Evolutionary conservation across 2,329 filamentous ascomycete species (phyloP).

Genomic region (Penicillium sp.): DNA sequence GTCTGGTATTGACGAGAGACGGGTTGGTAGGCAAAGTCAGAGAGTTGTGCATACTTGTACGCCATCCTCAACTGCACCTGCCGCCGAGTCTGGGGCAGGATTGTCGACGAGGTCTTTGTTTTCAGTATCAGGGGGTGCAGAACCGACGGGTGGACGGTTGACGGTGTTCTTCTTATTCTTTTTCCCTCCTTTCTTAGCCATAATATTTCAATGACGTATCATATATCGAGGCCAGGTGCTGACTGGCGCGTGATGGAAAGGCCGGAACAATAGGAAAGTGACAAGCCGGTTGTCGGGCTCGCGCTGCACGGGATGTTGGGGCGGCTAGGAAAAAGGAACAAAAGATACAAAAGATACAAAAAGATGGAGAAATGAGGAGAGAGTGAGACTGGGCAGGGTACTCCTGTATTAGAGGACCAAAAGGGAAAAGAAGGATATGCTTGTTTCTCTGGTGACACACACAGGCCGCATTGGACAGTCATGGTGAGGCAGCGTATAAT

Average conservation of each 20-base stretch:
- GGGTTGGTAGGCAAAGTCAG: slow-evolving; percentile 45
- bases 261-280: slow-evolving; percentile 28
- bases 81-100: slow-evolving; percentile 31
- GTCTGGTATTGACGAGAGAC: slow-evolving; percentile 47
- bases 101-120: slow-evolving; percentile 19
- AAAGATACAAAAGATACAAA: slow-evolving; percentile 17
- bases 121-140: slow-evolving; percentile 27
- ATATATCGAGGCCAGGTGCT: slow-evolving; percentile 24
- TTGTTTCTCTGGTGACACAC: slow-evolving; percentile 31
- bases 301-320: slow-evolving; percentile 26
- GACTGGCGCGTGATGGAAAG: slow-evolving; percentile 24
- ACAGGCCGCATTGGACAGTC: slow-evolving; percentile 26
- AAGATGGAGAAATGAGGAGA: slow-evolving; percentile 24
- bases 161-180: slow-evolving; percentile 38
- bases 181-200: slow-evolving; percentile 38
- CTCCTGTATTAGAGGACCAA: slow-evolving; percentile 32
- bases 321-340: slow-evolving; percentile 24
- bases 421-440: slow-evolving; percentile 29
- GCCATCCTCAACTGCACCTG: slow-evolving; percentile 39
- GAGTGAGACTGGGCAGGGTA: slow-evolving; percentile 15
- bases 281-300: slow-evolving; percentile 28
- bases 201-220: slow-evolving; percentile 38
- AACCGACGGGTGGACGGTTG: slow-evolving; percentile 29
- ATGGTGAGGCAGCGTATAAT: slow-evolving; percentile 41
- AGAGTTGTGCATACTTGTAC: slow-evolving; percentile 47